phyloP scores from a whole-genome alignment of 2,329 filamentous ascomycete species.

The Coleophoma crateriformis region DNA sequence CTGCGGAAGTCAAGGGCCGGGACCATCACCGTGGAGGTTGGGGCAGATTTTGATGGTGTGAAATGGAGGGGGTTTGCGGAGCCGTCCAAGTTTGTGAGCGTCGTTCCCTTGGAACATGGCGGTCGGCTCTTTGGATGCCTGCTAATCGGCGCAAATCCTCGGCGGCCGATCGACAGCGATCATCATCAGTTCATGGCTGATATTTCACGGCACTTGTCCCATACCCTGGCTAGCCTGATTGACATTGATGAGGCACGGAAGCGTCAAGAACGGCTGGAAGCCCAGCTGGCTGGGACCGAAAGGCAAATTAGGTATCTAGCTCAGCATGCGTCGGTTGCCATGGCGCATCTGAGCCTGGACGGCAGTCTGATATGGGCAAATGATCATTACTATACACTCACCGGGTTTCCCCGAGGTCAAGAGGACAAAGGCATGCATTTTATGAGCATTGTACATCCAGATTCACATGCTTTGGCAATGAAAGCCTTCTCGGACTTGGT shows the following conservation, averaged over 20 bases:
- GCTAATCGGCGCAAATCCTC: slow-evolving; percentile 19
- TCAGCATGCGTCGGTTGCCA: slow-evolving; percentile 21
- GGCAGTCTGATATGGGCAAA: slow-evolving; percentile 21
- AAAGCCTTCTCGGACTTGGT: slow-evolving; percentile 14
- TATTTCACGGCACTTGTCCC: slow-evolving; percentile 15
- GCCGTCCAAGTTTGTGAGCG: slow-evolving; percentile 14
- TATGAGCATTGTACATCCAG: slow-evolving; percentile 15
- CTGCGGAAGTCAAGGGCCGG: slow-evolving; percentile 12
- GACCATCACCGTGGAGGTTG: slow-evolving; percentile 14
- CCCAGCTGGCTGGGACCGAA: slow-evolving; percentile 11
- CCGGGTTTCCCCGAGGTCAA: slow-evolving; percentile 8
- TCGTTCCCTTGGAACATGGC: slow-evolving; percentile 14
- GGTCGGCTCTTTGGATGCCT: slow-evolving; percentile 17
- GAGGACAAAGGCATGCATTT: slow-evolving; percentile 13
- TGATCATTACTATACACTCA: slow-evolving; percentile 19
- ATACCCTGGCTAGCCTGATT: slow-evolving; percentile 15
- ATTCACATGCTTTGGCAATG: slow-evolving; percentile 12
- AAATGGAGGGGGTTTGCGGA: slow-evolving; percentile 16
- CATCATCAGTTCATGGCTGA: slow-evolving; percentile 19
- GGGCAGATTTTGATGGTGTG: slow-evolving; percentile 13
- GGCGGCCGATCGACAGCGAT: slow-evolving; percentile 18
- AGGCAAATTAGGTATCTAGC: slow-evolving; percentile 22
- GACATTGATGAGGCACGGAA: slow-evolving; percentile 16
- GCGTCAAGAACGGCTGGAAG: slow-evolving; percentile 12
- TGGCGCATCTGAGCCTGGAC: slow-evolving; percentile 19